Base-by-base conservation (phyloP, 129 eudicot genomes). In the Chrysanthemum makinoi region DNA sequence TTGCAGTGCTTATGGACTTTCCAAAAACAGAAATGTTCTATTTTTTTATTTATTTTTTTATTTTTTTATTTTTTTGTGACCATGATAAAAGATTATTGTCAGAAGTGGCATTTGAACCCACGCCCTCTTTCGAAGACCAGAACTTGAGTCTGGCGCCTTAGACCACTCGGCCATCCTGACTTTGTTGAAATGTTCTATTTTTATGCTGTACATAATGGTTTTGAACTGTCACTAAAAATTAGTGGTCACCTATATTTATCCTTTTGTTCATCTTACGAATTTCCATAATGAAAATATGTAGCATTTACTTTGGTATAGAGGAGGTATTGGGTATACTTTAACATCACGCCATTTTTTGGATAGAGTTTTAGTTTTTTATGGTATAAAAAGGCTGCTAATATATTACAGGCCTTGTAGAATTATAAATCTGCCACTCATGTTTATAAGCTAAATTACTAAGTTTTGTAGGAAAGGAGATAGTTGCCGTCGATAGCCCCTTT, bases 131-230 rank as follows among this genome's bases (percentile, higher is more conserved):
- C 82, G 93, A 94, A 71, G 85, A 93, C 98, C 95, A 93, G 93
- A 93, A 93, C 96, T 89, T 89, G 97, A 94, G 97, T 94, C 97
- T 94, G 93, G 94, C 98, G 97, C 97, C 98, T 94, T 90, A 87
- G 97, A 94, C 99, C 98, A 89, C 98, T 89, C 98, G 98, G 97
- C 98, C 98, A 94, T 94, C 97, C 97, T 89, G 98, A 94, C 93
- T 55, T 62, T 6, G 72, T 4, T 24, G 61, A n/a, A n/a, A n/a
- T n/a, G n/a, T n/a, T n/a, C 24, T 22, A 33, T 33, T 33, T 5
- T 3, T 33, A 33, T 33, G 39, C 39, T 3, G 39, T 33, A 33
- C 39, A 2, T 6, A 39, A 39, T 39, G 7, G 10, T 39, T 39
- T 39, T 39, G 46, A 39, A 39, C 46, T 39, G 46, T 7, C 10